Conservation (phyloP, 2,329 filamentous ascomycete genomes). For the Talaromyces sp. region DNA sequence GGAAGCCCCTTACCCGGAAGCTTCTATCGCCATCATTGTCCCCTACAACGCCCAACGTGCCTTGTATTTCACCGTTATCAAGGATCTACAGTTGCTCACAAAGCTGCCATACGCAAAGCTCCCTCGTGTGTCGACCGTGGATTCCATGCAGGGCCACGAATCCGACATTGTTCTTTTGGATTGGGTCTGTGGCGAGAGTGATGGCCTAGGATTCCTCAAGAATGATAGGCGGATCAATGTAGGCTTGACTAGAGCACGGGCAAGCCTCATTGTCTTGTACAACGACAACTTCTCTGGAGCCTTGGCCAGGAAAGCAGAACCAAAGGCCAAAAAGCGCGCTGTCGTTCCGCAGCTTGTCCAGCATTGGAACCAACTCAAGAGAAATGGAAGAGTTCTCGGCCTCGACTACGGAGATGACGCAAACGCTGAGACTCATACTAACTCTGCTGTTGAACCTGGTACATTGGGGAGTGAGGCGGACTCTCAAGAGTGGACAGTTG, state of each 20-base stretch:
- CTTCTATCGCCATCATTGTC: neutral
- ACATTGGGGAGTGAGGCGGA: too few relatives aligned
- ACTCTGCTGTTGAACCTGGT: too few relatives aligned
- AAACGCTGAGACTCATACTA: too few relatives aligned
- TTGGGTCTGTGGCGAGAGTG: neutral
- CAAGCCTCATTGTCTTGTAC: neutral
- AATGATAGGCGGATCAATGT: neutral
- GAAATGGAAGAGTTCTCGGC: too few relatives aligned
- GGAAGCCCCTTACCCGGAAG: neutral
- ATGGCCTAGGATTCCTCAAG: neutral
- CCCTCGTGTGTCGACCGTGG: neutral
- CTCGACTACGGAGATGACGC: too few relatives aligned
- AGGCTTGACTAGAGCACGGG: neutral
- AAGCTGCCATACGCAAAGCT: neutral
- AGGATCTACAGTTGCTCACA: neutral
- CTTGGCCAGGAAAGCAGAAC: neutral
- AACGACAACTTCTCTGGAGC: neutral
- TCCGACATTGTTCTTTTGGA: neutral
- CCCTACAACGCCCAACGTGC: neutral
- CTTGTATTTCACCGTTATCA: neutral
- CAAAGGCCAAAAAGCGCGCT: neutral
- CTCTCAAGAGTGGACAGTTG: too few relatives aligned
- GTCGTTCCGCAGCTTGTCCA: neutral
- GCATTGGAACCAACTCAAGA: too few relatives aligned
- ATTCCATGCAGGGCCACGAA: neutral